Evolutionary conservation across 1,139 yeast genomes (phyloP), one percentile per base, ranked within the genome.

Genomic region (Debaryomyces sp.): DNA sequence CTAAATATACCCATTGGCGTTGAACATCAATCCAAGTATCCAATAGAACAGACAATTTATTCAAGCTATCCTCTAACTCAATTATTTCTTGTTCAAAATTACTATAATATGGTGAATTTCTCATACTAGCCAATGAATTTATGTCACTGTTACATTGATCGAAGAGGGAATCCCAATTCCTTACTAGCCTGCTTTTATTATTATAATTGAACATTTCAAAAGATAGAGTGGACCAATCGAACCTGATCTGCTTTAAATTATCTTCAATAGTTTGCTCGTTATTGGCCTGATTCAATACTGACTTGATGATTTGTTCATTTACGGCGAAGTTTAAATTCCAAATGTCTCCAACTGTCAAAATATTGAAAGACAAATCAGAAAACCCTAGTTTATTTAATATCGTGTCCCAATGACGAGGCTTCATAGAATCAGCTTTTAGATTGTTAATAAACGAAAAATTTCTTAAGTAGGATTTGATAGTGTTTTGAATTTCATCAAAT

Each of bases 11-110:
- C 96, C 96, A 92, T 58, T 87, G 90, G n/a, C 87, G 73, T 63
- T 94, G 98, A 1, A 85, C 89, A 42, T 89, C 96, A 37, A 87
- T 77, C 96, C 97, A 91, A 0, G 69, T 61, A 56, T 85, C 91
- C 41, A 89, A 72, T 2, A 89, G 61, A 1, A 72, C 68, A 47
- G 77, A 78, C 1, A 90, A 58, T 0, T 66, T 61, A 45, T 78
- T 80, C 32, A 94, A 63, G 50, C 75, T 81, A 1, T 70, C 73
- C 54, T 87, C 92, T 73, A 90, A 72, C 1, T 71, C 73, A 5
- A 66, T 53, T 0, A 85, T 79, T 17, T 80, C 84, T 46, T 79
- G 81, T 50, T 86, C 90, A 63, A 90, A 89, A 1, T 77, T 73
- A 12, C 69, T 68, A 63, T 71, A 87, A 56, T 81, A 82, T 0